Evolutionary conservation across 306 rosid species (phyloP).

Genomic region (Fragaria vesca): DNA sequence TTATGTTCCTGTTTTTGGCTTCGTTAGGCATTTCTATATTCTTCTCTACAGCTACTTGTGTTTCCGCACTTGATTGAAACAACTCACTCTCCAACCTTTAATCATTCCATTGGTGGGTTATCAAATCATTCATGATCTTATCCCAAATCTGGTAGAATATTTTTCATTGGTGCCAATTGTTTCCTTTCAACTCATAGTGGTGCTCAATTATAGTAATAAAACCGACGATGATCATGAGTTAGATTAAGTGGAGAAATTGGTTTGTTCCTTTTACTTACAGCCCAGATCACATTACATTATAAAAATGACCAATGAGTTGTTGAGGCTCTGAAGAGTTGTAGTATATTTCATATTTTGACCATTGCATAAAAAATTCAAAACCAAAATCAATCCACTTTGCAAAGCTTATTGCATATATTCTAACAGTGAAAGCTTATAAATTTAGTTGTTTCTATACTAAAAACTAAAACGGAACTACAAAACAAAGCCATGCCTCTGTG

Average conservation of each 20-base stretch:
- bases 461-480: too few relatives aligned
- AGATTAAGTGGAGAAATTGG: not conserved
- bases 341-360: not conserved
- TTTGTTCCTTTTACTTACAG: not conserved
- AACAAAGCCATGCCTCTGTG: too few relatives aligned
- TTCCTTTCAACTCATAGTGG: not conserved
- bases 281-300: not conserved
- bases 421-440: too few relatives aligned
- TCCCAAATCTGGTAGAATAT: conserved; percentile 12
- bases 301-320: not conserved
- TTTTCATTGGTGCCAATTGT: not conserved
- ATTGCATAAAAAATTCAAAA: not conserved
- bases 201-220: not conserved
- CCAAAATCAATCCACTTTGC: not conserved
- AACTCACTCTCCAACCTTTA: not conserved
- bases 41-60: not conserved
- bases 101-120: conserved; percentile 5
- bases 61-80: not conserved
- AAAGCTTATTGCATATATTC: not conserved
- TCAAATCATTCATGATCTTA: conserved; percentile 10
- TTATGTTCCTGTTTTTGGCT: conserved; percentile 15
- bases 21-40: conserved; percentile 12
- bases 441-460: too few relatives aligned
- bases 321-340: not conserved
- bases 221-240: not conserved